Evolutionary conservation across 2,329 filamentous ascomycete genomes (phyloP).

Genomic region (Aplosporella prunicola): DNA sequence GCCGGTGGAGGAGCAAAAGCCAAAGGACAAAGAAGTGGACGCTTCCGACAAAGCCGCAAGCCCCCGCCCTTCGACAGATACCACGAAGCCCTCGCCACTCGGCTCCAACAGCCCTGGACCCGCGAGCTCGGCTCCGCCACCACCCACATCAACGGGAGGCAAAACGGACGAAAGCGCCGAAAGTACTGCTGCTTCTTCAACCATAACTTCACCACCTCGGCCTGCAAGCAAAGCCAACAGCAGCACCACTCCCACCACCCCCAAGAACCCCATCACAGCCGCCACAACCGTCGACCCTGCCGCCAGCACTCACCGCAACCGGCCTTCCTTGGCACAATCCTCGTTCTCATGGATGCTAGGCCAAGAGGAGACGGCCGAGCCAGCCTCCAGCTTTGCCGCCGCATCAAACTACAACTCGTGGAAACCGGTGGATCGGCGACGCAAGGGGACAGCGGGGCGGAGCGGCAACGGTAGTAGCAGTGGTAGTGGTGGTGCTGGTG

Average conservation of each 20-base stretch:
- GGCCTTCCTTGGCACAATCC: slow-evolving; percentile 61
- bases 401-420: slow-evolving; percentile 11
- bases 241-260: slow-evolving; percentile 6
- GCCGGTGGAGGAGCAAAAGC: slow-evolving; percentile 28
- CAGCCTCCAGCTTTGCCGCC: slow-evolving; percentile 20
- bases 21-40: slow-evolving; percentile 8
- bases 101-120: neutral
- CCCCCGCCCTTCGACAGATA: too few species aligned
- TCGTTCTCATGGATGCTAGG: slow-evolving; percentile 71
- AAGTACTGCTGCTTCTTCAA: slow-evolving; percentile 2
- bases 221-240: neutral
- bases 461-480: slow-evolving; percentile 1
- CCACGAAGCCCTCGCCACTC: too few species aligned
- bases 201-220: slow-evolving; percentile 11
- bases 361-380: slow-evolving; percentile 17
- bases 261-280: neutral
- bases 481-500: neutral
- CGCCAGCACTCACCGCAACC: slow-evolving; percentile 29
- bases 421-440: slow-evolving; percentile 6
- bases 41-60: slow-evolving; percentile 14
- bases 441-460: neutral
- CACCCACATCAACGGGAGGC: slow-evolving; percentile 13
- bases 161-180: slow-evolving; percentile 6
- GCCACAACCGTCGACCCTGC: neutral
- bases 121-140: slow-evolving; percentile 12